Conservation (phyloP, 768 basidiomycete genomes). For the Serendipita sp. region DNA sequence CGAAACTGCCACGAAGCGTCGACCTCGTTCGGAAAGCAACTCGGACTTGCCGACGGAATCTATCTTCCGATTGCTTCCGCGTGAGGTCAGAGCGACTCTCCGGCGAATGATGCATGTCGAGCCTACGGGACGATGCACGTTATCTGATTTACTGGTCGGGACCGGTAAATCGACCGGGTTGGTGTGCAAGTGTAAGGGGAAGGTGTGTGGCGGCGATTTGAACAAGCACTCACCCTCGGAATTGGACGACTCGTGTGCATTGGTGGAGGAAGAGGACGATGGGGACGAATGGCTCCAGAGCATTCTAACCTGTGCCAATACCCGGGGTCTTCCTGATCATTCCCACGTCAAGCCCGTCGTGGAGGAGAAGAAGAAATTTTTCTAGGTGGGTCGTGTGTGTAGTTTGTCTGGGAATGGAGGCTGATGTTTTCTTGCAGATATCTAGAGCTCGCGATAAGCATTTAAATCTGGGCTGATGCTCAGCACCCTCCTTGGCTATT, state of each 20-base stretch:
- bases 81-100: constrained; percentile 78
- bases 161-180: constrained; percentile 56
- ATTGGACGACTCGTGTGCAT: constrained; percentile 42
- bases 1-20: constrained; percentile 16
- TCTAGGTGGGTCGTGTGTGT: constrained; percentile 22
- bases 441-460: not conserved
- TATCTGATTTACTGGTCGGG: constrained; percentile 80
- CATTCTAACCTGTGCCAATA: constrained; percentile 48
- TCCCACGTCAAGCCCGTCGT: constrained; percentile 55
- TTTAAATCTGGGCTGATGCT: no score
- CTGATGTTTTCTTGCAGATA: not conserved
- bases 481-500: no score
- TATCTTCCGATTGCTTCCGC: constrained; percentile 88
- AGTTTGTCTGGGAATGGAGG: not conserved
- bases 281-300: constrained; percentile 80
- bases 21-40: constrained; percentile 29
- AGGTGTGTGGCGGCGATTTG: constrained; percentile 23
- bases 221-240: constrained; percentile 29
- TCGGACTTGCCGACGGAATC: constrained; percentile 55
- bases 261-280: constrained; percentile 50
- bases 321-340: constrained; percentile 35
- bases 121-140: constrained; percentile 73
- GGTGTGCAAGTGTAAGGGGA: constrained; percentile 57
- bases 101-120: constrained; percentile 91
- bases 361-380: constrained; percentile 69